A percentile compares a stretch with the other conserved stretches of the same genome.
Evolutionary conservation across 371 early-diverging fungal genomes (phyloP).

Genomic region (Mucor saturninus): DNA sequence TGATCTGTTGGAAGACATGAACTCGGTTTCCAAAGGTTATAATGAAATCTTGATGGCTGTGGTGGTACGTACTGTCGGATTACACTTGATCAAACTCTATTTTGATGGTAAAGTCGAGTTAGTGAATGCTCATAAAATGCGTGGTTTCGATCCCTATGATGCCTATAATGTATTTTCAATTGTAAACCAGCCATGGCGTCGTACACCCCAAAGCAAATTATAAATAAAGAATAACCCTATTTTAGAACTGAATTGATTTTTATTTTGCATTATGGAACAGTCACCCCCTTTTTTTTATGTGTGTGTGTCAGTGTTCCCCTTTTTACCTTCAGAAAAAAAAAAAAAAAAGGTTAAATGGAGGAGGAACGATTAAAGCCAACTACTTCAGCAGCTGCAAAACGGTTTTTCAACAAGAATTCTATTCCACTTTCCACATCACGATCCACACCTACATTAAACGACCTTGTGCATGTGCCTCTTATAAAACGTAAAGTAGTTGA

Average conservation of each 20-base stretch:
- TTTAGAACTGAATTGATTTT: too few species aligned
- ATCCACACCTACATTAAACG: conserved; percentile 46
- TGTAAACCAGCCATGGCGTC: conserved; percentile 23
- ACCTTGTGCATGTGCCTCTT: conserved; percentile 30
- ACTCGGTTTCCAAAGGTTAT: conserved; percentile 4
- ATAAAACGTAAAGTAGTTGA: conserved; percentile 16
- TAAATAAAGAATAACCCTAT: not conserved
- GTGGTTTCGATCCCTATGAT: conserved; percentile 11
- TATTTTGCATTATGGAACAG: too few species aligned
- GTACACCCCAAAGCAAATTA: conserved; percentile 13
- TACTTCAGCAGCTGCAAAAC: not conserved
- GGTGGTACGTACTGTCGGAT: conserved; percentile 24
- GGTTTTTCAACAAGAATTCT: conserved; percentile 7
- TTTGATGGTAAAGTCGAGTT: conserved; percentile 26
- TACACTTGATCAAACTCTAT: conserved; percentile 29
- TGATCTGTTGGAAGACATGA: conserved; percentile 13
- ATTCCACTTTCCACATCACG: conserved; percentile 35
- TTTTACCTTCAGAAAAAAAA: not conserved
- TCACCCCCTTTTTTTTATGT: too few species aligned
- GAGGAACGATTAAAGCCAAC: not conserved
- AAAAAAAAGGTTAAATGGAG: conserved; percentile 1
- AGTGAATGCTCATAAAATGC: not conserved
- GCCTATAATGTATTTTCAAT: conserved; percentile 14
- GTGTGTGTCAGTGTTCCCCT: too few species aligned
- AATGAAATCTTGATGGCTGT: conserved; percentile 5